Evolutionary conservation across 345 rosid species (phyloP).

Genomic region (Psidium guajava): DNA sequence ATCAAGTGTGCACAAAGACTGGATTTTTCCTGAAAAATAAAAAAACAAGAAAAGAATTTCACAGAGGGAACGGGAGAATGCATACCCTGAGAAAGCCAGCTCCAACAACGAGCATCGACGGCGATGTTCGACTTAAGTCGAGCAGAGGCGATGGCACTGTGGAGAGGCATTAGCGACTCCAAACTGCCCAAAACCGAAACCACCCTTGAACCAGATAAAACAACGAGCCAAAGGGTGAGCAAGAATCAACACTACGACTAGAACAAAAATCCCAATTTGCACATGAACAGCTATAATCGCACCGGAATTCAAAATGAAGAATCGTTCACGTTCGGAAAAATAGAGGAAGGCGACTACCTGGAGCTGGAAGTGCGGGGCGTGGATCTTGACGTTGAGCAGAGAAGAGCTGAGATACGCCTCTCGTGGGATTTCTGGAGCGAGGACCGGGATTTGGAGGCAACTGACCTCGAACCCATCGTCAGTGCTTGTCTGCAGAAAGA

Average conservation of each 20-base stretch:
- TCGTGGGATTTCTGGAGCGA: constrained; percentile 10
- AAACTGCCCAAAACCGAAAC: constrained; percentile 51
- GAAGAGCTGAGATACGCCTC: constrained; percentile 12
- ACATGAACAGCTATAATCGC: neutral
- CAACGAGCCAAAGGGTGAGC: neutral
- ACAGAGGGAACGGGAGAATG: neutral
- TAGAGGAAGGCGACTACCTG: constrained; percentile 13
- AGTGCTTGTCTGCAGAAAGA: constrained; percentile 27
- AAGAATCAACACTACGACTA: neutral
- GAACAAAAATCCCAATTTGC: neutral
- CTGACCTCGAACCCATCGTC: constrained; percentile 21
- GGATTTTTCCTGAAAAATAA: neutral
- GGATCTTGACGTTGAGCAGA: constrained; percentile 28
- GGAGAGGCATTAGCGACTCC: constrained; percentile 75
- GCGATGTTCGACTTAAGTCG: constrained; percentile 72
- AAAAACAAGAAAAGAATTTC: neutral
- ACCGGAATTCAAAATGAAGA: neutral
- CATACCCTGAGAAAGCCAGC: constrained; percentile 81
- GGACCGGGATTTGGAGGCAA: constrained; percentile 20
- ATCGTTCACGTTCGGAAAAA: neutral
- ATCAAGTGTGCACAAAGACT: neutral
- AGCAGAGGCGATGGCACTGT: constrained; percentile 78
- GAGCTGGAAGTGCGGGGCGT: constrained; percentile 37
- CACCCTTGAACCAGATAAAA: constrained; percentile 22
- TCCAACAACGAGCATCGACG: constrained; percentile 82